Evolutionary conservation across 768 basidiomycete genomes (phyloP).

Genomic region (Pholiota conissans): DNA sequence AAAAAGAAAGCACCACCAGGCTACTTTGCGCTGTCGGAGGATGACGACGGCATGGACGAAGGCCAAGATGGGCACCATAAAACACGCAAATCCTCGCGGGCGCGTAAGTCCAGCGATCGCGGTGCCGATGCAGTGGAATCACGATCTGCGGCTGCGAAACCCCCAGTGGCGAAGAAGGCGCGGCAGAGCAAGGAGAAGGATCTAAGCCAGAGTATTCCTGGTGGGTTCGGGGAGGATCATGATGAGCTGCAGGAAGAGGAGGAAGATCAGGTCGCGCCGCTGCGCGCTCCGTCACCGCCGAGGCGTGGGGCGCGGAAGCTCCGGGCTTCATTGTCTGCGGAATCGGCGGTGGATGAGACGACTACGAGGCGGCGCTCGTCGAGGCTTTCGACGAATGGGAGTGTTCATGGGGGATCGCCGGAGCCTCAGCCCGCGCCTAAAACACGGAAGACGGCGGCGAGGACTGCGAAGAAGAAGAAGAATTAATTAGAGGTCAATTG

Average conservation of each 20-base stretch:
- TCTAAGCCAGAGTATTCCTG: conserved; percentile 39
- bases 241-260: conserved; percentile 30
- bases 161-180: conserved; percentile 18
- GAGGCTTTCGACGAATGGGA: conserved; percentile 33
- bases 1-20: conserved; percentile 19
- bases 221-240: conserved; percentile 41
- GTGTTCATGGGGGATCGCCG: conserved; percentile 25
- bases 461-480: conserved; percentile 4
- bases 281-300: conserved; percentile 34
- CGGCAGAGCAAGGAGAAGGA: conserved; percentile 19
- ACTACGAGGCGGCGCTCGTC: conserved; percentile 45
- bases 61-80: conserved; percentile 13
- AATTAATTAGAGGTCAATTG: not conserved
- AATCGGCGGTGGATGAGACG: conserved; percentile 32
- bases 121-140: not conserved
- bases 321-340: conserved; percentile 30
- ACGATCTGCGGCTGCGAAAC: not conserved
- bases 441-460: conserved; percentile 20
- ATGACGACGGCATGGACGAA: conserved; percentile 29
- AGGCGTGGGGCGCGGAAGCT: conserved; percentile 19
- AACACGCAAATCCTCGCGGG: conserved; percentile 6
- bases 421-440: conserved; percentile 19
- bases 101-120: too few species aligned
- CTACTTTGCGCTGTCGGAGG: conserved; percentile 13
- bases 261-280: conserved; percentile 40